These are phyloP conservation scores for Streptanthus diversifolius DNA, from an alignment of 345 rosid species.

Conservation along the genomic window DNA sequence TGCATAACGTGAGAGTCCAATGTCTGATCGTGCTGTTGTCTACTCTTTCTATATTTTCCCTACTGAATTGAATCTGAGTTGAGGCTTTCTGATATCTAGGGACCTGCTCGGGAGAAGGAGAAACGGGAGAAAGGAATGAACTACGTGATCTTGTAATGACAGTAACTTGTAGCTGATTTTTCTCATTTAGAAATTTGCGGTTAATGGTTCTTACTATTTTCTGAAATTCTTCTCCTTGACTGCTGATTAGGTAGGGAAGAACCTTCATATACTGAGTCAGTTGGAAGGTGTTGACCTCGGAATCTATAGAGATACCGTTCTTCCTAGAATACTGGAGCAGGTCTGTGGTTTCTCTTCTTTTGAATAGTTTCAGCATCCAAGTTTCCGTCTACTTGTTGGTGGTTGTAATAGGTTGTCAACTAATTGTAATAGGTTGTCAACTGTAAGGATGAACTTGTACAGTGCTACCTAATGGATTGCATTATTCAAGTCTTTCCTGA, in stretches of 20 bases:
- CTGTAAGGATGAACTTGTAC: conserved; percentile 96
- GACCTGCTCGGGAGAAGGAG: conserved; percentile 95
- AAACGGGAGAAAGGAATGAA: conserved; percentile 96
- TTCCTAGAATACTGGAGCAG: conserved; percentile 97
- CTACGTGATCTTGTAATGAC: conserved; percentile 97
- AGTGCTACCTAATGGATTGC: conserved; percentile 96
- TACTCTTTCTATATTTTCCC: conserved; percentile 68
- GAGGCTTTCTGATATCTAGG: conserved; percentile 98
- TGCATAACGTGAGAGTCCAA: conserved; percentile 72
- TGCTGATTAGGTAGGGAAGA: conserved; percentile 83
- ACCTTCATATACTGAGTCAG: conserved; percentile 95
- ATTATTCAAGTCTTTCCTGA: conserved; percentile 98
- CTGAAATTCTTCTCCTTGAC: conserved; percentile 25
- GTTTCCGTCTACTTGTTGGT: background rate
- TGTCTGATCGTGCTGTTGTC: conserved; percentile 78
- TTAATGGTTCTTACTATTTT: conserved; percentile 20
- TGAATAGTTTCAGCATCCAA: conserved; percentile 11
- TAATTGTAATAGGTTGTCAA: conserved; percentile 85
- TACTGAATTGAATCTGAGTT: conserved; percentile 74
- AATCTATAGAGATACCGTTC: conserved; percentile 85
- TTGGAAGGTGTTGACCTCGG: conserved; percentile 97
- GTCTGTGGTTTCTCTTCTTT: conserved; percentile 35
- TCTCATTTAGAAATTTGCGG: conserved; percentile 34
- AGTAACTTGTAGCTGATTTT: conserved; percentile 39
- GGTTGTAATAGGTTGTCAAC: conserved; percentile 75